Evolutionary conservation across 2,329 filamentous ascomycete species (phyloP).

Genomic region (Pseudocercospora crystallina): DNA sequence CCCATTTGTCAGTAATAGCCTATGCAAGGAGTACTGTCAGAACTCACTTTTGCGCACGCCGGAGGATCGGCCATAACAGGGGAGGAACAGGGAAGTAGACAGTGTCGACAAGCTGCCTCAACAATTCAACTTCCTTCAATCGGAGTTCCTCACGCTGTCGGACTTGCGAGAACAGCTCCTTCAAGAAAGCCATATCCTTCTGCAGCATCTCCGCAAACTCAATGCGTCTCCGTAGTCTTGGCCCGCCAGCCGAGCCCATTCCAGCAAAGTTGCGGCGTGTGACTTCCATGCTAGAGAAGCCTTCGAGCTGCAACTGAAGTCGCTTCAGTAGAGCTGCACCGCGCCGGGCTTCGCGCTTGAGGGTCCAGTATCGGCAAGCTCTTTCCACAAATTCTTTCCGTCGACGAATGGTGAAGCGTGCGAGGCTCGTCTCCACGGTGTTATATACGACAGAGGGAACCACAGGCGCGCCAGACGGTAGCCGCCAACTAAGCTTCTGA

Average conservation of each 20-base stretch:
- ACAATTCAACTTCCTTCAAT: conserved; percentile 70
- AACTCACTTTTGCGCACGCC: conserved; percentile 78
- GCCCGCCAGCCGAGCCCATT: conserved; percentile 82
- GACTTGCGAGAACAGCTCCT: conserved; percentile 66
- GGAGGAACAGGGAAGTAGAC: conserved; percentile 88
- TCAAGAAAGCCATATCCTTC: conserved; percentile 74
- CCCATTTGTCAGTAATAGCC: conserved; percentile 37
- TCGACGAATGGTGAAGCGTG: conserved; percentile 79
- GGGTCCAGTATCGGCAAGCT: conserved; percentile 94
- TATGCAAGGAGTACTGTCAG: background rate
- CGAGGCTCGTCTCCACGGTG: conserved; percentile 77
- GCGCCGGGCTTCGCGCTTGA: conserved; percentile 89
- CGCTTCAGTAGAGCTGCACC: conserved; percentile 91
- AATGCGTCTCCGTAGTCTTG: conserved; percentile 76
- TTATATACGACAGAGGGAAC: conserved; percentile 87
- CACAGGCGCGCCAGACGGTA: conserved; percentile 91
- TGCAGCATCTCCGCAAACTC: conserved; percentile 79
- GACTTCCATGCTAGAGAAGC: conserved; percentile 96
- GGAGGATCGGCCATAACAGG: conserved; percentile 73
- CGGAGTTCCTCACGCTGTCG: conserved; percentile 77
- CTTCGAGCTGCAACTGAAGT: conserved; percentile 90
- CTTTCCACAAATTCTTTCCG: conserved; percentile 91
- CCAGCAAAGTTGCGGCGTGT: conserved; percentile 92
- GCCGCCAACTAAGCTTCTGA: conserved; percentile 76
- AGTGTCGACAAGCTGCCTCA: conserved; percentile 78